Percentiles rank a stretch among this genome's conserved stretches.
Conservation (phyloP, 768 basidiomycete genomes). For the Paxillus rubicundulus region DNA sequence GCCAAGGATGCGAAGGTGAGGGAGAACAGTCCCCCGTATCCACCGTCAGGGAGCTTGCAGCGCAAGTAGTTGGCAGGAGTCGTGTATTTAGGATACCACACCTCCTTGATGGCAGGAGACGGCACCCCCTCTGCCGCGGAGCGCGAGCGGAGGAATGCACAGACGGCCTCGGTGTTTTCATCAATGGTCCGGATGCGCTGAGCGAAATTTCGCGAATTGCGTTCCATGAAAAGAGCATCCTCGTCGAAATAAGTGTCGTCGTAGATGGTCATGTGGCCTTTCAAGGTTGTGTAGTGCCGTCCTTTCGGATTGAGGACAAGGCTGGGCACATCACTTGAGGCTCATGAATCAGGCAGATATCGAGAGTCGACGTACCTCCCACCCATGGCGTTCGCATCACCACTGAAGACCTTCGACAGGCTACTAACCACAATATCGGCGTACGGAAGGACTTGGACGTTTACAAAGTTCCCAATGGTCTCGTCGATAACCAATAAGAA, state of each 20-base stretch:
- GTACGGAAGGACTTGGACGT: slow-evolving; percentile 83
- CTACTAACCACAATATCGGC: slow-evolving; percentile 91
- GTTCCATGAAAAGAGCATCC: slow-evolving; percentile 96
- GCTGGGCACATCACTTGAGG: slow-evolving; percentile 39
- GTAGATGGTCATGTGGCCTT: slow-evolving; percentile 56
- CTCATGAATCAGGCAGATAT: neutral
- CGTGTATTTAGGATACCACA: slow-evolving; percentile 87
- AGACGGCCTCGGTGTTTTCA: slow-evolving; percentile 76
- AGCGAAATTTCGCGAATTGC: slow-evolving; percentile 92
- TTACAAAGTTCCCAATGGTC: slow-evolving; percentile 91
- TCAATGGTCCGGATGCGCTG: slow-evolving; percentile 76
- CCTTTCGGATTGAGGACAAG: slow-evolving; percentile 83
- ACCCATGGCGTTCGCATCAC: slow-evolving; percentile 95
- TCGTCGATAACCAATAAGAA: slow-evolving; percentile 92
- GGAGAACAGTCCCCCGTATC: slow-evolving; percentile 87
- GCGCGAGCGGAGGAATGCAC: slow-evolving; percentile 69
- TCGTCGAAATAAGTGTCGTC: slow-evolving; percentile 88
- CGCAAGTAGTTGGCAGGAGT: slow-evolving; percentile 69
- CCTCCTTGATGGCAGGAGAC: slow-evolving; percentile 63
- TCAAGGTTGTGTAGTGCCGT: slow-evolving; percentile 66
- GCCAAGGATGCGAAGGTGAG: slow-evolving; percentile 71
- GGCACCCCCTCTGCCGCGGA: slow-evolving; percentile 42
- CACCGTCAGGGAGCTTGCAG: slow-evolving; percentile 56
- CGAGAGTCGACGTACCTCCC: slow-evolving; percentile 66
- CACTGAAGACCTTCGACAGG: slow-evolving; percentile 93